phyloP scores from a whole-genome alignment of 2,329 filamentous ascomycete genomes.

The Biscogniauxia marginata region DNA sequence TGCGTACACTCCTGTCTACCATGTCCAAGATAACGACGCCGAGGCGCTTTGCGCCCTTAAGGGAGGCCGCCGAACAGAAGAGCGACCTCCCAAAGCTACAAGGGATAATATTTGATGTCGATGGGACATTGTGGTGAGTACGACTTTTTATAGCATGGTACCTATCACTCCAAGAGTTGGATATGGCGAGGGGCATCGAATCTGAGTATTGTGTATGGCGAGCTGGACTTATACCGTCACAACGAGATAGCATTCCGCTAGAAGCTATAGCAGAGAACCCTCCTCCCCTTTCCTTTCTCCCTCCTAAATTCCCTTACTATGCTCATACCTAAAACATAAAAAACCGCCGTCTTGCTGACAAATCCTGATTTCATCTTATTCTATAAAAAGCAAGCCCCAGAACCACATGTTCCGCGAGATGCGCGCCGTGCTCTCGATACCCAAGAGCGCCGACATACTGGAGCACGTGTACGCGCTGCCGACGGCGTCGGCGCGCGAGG shows the following conservation, averaged over 20 bases:
- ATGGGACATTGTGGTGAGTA: slow-evolving; percentile 86
- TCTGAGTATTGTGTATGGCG: too few species aligned
- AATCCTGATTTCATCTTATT: too few species aligned
- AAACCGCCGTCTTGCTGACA: too few species aligned
- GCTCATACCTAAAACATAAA: too few species aligned
- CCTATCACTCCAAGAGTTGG: too few species aligned
- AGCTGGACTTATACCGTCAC: too few species aligned
- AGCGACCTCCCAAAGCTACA: slow-evolving; percentile 46
- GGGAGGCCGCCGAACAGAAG: slow-evolving; percentile 32
- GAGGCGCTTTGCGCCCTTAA: slow-evolving; percentile 58
- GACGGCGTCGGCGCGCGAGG: slow-evolving; percentile 51
- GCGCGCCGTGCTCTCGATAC: slow-evolving; percentile 71
- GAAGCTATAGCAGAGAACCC: too few species aligned
- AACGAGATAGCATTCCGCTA: too few species aligned
- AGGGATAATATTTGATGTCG: slow-evolving; percentile 84
- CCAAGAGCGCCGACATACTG: slow-evolving; percentile 76
- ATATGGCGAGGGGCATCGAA: too few species aligned
- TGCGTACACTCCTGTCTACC: slow-evolving; percentile 38
- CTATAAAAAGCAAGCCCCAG: slow-evolving; percentile 81
- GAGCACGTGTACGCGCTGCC: slow-evolving; percentile 80
- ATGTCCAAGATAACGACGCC: slow-evolving; percentile 40
- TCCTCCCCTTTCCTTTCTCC: too few species aligned
- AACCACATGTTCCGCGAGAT: slow-evolving; percentile 95
- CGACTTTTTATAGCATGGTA: too few species aligned
- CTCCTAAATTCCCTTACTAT: too few species aligned